These are phyloP conservation scores for Dactylellina cionopaga DNA, from an alignment of 2,329 filamentous ascomycete genomes.

Conservation along the genomic window DNA sequence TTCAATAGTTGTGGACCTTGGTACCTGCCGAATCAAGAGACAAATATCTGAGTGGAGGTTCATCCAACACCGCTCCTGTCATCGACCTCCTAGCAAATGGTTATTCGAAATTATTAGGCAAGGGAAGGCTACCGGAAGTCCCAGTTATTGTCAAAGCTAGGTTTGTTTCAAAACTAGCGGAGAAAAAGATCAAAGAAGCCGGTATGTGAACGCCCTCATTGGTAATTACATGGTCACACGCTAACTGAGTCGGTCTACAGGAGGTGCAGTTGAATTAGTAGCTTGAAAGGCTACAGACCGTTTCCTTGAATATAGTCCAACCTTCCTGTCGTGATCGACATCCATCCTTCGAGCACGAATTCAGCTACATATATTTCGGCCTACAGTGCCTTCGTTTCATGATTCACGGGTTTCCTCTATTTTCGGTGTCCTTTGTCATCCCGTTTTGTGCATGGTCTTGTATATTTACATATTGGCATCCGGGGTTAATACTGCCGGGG, in stretches of 20 bases:
- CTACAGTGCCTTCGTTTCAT: constrained; percentile 22
- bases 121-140: constrained; percentile 92
- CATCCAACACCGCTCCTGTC: constrained; percentile 93
- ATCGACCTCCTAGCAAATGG: constrained; percentile 97
- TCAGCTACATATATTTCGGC: neutral
- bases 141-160: constrained; percentile 93
- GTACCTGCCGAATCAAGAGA: constrained; percentile 92
- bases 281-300: constrained; percentile 15
- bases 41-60: constrained; percentile 79
- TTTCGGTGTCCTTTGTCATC: constrained; percentile 43
- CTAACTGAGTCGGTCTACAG: constrained; percentile 17
- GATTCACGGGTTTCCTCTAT: constrained; percentile 35
- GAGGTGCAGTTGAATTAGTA: constrained; percentile 43
- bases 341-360: neutral
- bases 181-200: constrained; percentile 98
- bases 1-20: constrained; percentile 85
- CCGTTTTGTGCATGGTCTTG: constrained; percentile 44
- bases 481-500: constrained; percentile 37
- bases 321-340: constrained; percentile 8
- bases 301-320: constrained; percentile 2
- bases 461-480: constrained; percentile 44
- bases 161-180: constrained; percentile 94
- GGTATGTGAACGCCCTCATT: constrained; percentile 63
- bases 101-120: constrained; percentile 98
- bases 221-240: neutral